Evolutionary conservation across 768 basidiomycete genomes (phyloP), one percentile per base, ranked within the genome.

Genomic region (Galerina marginata): DNA sequence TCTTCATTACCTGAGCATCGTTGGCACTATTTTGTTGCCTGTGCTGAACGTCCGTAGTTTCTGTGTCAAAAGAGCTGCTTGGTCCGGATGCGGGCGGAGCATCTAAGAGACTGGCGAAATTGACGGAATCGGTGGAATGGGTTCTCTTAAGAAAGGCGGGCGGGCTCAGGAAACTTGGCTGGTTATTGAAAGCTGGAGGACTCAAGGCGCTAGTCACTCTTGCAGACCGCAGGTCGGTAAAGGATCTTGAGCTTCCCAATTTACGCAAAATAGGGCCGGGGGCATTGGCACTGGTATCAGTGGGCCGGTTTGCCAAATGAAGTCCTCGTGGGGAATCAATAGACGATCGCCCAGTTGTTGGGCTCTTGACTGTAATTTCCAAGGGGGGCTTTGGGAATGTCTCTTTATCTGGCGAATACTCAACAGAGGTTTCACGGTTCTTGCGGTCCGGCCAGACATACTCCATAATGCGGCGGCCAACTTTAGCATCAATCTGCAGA

Each of bases 1-100:
- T 84, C 70, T 88, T 91, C 91, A 92, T 92, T 69, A 90, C 87
- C n/a, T 85, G 83, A 2, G 90, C 89, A 68, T 91, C 91, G 26
- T 83, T 83, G 26, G 75, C 75, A 54, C 72, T 73, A 57, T 72
- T 75, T 26, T 51, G 39, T 47, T 57, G 46, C 53, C 64, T 61
- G 47, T 67, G 59, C 20, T 26, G 29, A 38, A 47, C 14, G 12
- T 55, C 53, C n/a, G 45, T 37, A 54, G 48, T 10, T 54, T 71
- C 67, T 15, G 40, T 16, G 48, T 64, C 62, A 50, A 40, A 39
- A 39, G 38, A 44, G 9, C 48, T 47, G 33, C 49, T 49, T 39
- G 63, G n/a, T 36, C 58, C 59, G 9, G 62, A 63, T 26, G 47
- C 68, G 48, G 39, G 16, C 12, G 63, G 39, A 10, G 59, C 49